phyloP scores from a whole-genome alignment of 257 asterid genomes.

The Solanum dulcamara region DNA sequence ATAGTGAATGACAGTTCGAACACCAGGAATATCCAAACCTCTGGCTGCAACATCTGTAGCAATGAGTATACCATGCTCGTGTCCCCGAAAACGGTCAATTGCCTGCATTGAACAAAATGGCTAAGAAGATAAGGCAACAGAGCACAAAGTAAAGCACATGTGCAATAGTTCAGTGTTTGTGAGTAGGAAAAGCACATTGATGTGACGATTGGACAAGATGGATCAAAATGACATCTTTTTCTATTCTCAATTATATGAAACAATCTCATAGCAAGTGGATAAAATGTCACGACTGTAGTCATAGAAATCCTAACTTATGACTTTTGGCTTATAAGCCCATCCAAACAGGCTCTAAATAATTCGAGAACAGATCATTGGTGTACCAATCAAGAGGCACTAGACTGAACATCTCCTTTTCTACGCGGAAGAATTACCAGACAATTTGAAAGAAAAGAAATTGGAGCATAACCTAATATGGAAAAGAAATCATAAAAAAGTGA shows the following conservation, averaged over 20 bases:
- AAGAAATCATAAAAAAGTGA: constrained; percentile 6
- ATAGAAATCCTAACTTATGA: not conserved
- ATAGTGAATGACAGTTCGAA: constrained; percentile 90
- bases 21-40: constrained; percentile 88
- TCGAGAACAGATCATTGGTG: not conserved
- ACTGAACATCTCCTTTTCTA: not conserved
- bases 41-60: constrained; percentile 98
- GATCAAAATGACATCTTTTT: not conserved
- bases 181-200: not conserved
- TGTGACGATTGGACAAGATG: not conserved
- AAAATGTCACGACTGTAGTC: not conserved
- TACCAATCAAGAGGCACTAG: not conserved
- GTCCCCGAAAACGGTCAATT: constrained; percentile 76
- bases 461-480: not conserved
- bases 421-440: not conserved
- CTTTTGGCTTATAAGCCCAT: not conserved
- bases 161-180: not conserved
- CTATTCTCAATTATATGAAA: not conserved
- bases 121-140: constrained; percentile 3
- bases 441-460: not conserved
- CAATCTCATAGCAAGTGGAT: not conserved
- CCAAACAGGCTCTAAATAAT: not conserved
- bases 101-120: constrained; percentile 41
- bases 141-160: not conserved
- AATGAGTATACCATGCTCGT: constrained; percentile 68